These are phyloP conservation scores for Trichoderma orchidacearum DNA, from an alignment of 495 filamentous ascomycete genomes.

Conservation along the genomic window DNA sequence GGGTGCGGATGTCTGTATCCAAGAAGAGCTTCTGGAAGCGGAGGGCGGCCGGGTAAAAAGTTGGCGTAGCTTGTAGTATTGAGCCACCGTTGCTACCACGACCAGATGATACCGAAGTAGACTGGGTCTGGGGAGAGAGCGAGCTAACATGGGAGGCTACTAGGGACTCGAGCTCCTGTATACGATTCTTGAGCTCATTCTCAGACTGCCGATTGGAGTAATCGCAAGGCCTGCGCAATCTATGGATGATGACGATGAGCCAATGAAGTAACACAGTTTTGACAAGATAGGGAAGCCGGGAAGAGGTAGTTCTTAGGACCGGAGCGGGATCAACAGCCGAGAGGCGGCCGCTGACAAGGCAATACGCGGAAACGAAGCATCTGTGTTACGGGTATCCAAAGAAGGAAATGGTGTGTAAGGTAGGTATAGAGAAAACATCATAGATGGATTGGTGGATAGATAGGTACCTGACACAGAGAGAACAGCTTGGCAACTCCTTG, in stretches of 20 bases:
- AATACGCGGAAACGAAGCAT: constrained; percentile 8
- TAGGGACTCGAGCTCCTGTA: background rate
- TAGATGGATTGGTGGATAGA: no score
- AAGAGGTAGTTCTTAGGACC: no score
- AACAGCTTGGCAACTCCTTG: constrained; percentile 30
- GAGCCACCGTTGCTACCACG: background rate
- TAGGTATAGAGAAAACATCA: no score
- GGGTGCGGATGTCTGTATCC: background rate
- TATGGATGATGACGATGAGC: background rate
- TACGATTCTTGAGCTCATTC: background rate
- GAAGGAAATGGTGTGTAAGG: constrained; percentile 28
- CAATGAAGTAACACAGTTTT: background rate
- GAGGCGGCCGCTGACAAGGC: background rate
- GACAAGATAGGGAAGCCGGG: constrained; percentile 20
- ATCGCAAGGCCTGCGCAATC: background rate
- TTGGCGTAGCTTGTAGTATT: background rate
- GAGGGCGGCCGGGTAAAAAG: background rate
- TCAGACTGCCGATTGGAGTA: background rate
- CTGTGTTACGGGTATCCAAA: no score
- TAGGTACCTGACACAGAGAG: constrained; percentile 18
- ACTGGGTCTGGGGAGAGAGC: background rate
- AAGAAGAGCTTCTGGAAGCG: background rate
- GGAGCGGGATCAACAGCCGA: constrained; percentile 25
- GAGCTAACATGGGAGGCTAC: background rate
- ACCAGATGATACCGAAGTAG: background rate